These are phyloP conservation scores for Persicaria tinctoria DNA, from an alignment of 148 eudicot species.

Conservation along the genomic window DNA sequence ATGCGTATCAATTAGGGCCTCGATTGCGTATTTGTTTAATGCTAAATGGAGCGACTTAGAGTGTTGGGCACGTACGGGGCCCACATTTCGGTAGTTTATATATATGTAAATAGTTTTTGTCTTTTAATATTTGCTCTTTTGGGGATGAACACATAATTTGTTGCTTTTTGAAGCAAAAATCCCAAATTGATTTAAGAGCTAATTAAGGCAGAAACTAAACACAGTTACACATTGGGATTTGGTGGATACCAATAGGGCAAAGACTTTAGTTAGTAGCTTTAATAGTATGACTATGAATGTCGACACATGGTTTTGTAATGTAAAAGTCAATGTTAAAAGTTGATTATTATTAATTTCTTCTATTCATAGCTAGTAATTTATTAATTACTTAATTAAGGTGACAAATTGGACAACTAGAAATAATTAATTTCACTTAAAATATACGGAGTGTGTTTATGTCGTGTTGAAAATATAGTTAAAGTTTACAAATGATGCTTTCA, in stretches of 20 bases:
- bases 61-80: slow-evolving; percentile 4
- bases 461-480: too few relatives aligned
- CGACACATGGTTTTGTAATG: slow-evolving; percentile 2
- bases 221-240: slow-evolving; percentile 6
- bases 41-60: neutral
- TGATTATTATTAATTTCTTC: neutral
- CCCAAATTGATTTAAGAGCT: slow-evolving; percentile 1
- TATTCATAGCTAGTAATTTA: neutral
- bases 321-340: slow-evolving; percentile 11
- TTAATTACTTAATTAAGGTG: neutral
- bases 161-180: slow-evolving; percentile 4
- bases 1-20: slow-evolving; percentile 8
- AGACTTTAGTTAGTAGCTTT: neutral
- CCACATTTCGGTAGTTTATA: neutral
- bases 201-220: neutral
- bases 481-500: too few relatives aligned
- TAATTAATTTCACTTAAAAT: too few relatives aligned
- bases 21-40: neutral
- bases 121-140: neutral
- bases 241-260: neutral
- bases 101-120: neutral
- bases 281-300: neutral
- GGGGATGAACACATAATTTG: neutral
- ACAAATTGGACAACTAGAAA: neutral
- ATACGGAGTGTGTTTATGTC: too few relatives aligned